Evolutionary conservation across 129 eudicot genomes (phyloP), one percentile per base, ranked within the genome.

Genomic region (Pulicaria dysenterica): DNA sequence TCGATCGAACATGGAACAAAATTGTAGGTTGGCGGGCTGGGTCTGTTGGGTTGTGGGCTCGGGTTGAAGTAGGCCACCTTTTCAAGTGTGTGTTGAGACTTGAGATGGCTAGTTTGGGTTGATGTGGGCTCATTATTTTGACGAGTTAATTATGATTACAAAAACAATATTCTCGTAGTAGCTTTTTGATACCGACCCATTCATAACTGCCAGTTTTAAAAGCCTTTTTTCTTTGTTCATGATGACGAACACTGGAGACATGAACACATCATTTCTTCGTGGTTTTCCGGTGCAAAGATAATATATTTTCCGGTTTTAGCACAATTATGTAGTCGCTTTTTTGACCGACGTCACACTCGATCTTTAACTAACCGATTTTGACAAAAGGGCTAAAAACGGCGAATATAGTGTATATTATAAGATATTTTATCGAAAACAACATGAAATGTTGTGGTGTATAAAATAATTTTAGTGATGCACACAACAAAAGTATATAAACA

Each of bases 151-250:
- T 24, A 24, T 24, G 31, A 24, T 24, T 9, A 43, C 7, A 7
- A 43, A 43, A 43, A 43, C 7, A 5, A 43, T 59, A 59, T 5
- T 13, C n/a, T 34, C 39, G n/a, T 60, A 34, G 31, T 60, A 37
- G 47, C 5, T 8, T 14, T 60, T 37, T 5, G 13, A 17, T 53
- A 56, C 44, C 13, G 41, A 56, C 54, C 8, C 56, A 8, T 68
- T 37, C 14, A 14, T n/a, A 7, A 59, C 62, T 50, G 5, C 40
- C 15, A 16, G 37, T 11, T 47, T 49, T 44, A 43, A 34, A 19
- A 67, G 71, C 16, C 67, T 67, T 13, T 8, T 61, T 84, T 66
- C 72, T 73, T 69, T 19, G 83, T 79, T 81, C 19, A 43, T 37
- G 79, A 6, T 75, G 76, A 75, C 69, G 47, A 79, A 75, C 62